Evolutionary conservation across 371 early-diverging fungal species (phyloP).

Genomic region (Lichtheimia ramosa): DNA sequence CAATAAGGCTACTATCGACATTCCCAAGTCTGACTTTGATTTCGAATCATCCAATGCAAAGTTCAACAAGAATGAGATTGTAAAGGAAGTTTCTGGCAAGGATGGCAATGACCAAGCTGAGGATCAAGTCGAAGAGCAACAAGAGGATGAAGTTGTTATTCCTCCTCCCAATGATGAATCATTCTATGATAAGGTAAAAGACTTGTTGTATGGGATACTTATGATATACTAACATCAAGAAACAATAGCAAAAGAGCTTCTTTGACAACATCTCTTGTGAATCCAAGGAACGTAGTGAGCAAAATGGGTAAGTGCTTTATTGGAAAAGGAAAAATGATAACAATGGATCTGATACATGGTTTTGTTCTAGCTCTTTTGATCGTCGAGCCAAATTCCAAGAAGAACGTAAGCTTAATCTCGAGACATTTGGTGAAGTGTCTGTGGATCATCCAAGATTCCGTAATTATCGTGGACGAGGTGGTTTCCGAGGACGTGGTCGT

Average conservation of each 20-base stretch:
- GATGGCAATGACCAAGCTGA: constrained; percentile 33
- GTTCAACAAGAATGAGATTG: constrained; percentile 82
- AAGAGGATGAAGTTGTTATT: constrained; percentile 15
- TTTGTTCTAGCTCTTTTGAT: constrained; percentile 33
- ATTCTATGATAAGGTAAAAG: constrained; percentile 53
- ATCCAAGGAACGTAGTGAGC: constrained; percentile 80
- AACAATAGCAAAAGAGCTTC: constrained; percentile 70
- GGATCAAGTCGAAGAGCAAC: constrained; percentile 30
- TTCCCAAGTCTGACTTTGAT: constrained; percentile 92
- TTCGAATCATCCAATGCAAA: constrained; percentile 93
- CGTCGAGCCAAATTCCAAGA: constrained; percentile 80
- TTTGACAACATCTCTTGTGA: constrained; percentile 98
- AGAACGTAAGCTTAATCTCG: constrained; percentile 89
- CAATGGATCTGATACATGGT: neutral
- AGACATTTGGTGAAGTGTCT: constrained; percentile 92
- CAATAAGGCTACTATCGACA: constrained; percentile 18
- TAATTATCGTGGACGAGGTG: constrained; percentile 59
- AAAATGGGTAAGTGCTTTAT: neutral
- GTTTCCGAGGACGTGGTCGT: constrained; percentile 56
- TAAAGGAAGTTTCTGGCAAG: constrained; percentile 54
- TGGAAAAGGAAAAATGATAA: neutral
- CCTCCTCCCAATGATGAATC: constrained; percentile 40
- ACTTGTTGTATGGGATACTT: neutral
- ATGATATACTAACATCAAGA: neutral
- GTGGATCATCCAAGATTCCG: constrained; percentile 68